Base-by-base conservation (phyloP, 2,329 filamentous ascomycete genomes). In the Fusarium sp. region DNA sequence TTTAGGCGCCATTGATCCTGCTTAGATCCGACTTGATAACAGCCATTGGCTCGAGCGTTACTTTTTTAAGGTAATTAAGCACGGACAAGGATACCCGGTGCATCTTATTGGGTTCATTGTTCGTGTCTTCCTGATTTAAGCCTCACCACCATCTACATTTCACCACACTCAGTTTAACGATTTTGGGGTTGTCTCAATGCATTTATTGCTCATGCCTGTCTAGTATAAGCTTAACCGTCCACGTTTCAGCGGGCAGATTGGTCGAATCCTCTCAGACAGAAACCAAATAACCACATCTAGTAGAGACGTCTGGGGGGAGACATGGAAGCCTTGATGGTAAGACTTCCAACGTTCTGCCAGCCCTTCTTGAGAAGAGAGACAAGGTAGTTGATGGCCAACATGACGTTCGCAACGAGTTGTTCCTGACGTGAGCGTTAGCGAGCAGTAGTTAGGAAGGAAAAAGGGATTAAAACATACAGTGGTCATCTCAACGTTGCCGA, bases 321-420 rank as follows among this genome's bases (percentile, higher is more conserved):
- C 96, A 99, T 99, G 88, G 93, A 93, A 87, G 96, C 96, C 93
- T 99, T 99, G 90, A 99, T 96, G 83, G 94, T 97, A 87, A 99
- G 90, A 90, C 92, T 96, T 83, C 96, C 96, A 81, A 99, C 96
- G 91, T 99, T 99, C 90, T 99, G 96, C 96, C 96, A 99, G 84
- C 96, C 96, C 93, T 99, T 99, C 94, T 99, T 99, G 83, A 99
- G 89, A 78, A 99, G 90, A 74, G 94, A 98, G 84, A 99, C 95
- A 76, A 99, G 91, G 91, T 99, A 99, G 93, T 99, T 99, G 92
- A 99, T 98, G 86, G 95, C 90, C 87, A 99, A 87, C 96, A 99
- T 99, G 87, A 98, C 94, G 92, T 99, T 99, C 82, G 90, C 92
- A 77, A 99, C 91, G 77, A 99, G 88, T 89, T 98, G 93, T 81